A percentile compares a stretch with the other conserved stretches of the same genome.
Evolutionary conservation across 768 basidiomycete genomes (phyloP).

Genomic region (Boletus huronensis): DNA sequence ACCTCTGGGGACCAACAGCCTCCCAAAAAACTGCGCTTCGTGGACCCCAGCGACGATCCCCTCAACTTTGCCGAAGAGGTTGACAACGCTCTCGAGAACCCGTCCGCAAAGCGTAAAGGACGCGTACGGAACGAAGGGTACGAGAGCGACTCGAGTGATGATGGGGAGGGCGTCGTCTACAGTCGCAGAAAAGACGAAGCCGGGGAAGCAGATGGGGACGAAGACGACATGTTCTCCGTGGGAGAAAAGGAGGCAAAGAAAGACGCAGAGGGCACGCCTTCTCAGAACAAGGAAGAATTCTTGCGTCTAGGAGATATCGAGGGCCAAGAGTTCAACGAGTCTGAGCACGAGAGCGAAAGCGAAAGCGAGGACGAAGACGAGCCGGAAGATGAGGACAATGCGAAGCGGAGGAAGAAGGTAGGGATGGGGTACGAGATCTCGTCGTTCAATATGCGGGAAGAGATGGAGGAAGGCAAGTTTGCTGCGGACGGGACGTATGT

Average conservation of each 20-base stretch:
- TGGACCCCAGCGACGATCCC: conserved; percentile 74
- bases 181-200: conserved; percentile 60
- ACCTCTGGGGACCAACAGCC: conserved; percentile 32
- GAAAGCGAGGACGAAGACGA: conserved; percentile 43
- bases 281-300: conserved; percentile 66
- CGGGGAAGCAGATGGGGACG: conserved; percentile 59
- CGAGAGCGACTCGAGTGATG: conserved; percentile 91
- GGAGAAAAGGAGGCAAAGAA: conserved; percentile 56
- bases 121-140: conserved; percentile 85
- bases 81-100: conserved; percentile 67
- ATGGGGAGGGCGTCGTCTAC: conserved; percentile 90
- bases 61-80: conserved; percentile 75
- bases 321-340: conserved; percentile 79
- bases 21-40: conserved; percentile 68
- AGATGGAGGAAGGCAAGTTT: conserved; percentile 98
- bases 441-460: conserved; percentile 98
- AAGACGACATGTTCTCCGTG: conserved; percentile 78
- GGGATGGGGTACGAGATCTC: conserved; percentile 94
- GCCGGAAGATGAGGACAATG: conserved; percentile 71
- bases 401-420: conserved; percentile 66
- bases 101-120: conserved; percentile 60
- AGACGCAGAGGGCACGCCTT: conserved; percentile 37
- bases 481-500: conserved; percentile 89
- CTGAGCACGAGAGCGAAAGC: conserved; percentile 35
- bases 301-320: conserved; percentile 92